phyloP scores from a whole-genome alignment of 163 green algal genomes.

The Chlamydomonas reinhardtii region DNA sequence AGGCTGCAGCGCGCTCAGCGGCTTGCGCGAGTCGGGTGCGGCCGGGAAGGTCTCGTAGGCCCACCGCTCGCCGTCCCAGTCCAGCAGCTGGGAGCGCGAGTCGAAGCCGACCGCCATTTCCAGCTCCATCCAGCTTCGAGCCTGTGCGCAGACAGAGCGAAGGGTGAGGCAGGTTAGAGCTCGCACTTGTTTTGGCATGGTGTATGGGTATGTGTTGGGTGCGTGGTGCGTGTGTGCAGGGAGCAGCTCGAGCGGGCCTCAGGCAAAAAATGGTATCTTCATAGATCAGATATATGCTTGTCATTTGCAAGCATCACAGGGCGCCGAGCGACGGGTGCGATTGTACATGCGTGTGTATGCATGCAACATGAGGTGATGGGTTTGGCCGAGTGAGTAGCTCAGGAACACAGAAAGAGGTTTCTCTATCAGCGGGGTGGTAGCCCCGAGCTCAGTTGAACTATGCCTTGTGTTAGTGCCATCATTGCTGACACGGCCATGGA shows the following conservation, averaged over 20 bases:
- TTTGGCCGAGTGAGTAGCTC: too few relatives aligned
- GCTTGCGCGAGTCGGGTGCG: neutral
- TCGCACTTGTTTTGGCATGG: too few relatives aligned
- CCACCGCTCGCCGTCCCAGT: slow-evolving; percentile 63
- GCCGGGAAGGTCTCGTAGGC: neutral
- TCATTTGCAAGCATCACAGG: slow-evolving; percentile 28
- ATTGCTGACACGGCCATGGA: neutral
- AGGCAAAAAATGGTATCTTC: slow-evolving; percentile 29
- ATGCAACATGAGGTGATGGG: neutral
- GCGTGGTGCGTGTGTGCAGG: neutral
- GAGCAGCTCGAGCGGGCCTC: neutral
- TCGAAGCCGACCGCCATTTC: slow-evolving; percentile 61
- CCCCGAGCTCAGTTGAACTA: slow-evolving; percentile 36
- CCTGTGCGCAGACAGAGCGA: slow-evolving; percentile 33
- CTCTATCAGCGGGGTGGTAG: slow-evolving; percentile 4
- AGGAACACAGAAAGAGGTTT: neutral
- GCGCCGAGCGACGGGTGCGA: neutral
- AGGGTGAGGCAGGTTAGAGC: too few relatives aligned
- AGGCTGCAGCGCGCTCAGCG: neutral
- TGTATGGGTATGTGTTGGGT: neutral
- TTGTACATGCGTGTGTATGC: neutral
- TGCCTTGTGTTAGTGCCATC: slow-evolving; percentile 35
- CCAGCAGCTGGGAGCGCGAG: slow-evolving; percentile 34
- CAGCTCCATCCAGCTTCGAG: slow-evolving; percentile 58
- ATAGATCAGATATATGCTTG: slow-evolving; percentile 49